These are phyloP conservation scores for Aspergillus sp. DNA, from an alignment of 2,329 filamentous ascomycete genomes.

Conservation along the genomic window DNA sequence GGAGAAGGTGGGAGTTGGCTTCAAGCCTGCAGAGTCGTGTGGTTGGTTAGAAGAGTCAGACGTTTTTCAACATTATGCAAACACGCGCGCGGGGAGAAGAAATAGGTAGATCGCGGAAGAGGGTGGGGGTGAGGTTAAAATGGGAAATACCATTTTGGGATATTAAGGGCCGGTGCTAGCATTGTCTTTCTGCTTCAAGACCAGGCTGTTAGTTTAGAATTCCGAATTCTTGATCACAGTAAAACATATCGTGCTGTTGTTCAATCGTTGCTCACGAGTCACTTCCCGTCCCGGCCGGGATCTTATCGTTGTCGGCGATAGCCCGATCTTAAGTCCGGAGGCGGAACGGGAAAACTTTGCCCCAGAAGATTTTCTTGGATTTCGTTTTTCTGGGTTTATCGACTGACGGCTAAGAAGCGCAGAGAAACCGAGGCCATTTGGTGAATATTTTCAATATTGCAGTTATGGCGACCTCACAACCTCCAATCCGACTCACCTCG, in stretches of 20 bases:
- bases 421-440: conserved; percentile 3
- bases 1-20: conserved; percentile 85
- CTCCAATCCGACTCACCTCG: conserved; percentile 72
- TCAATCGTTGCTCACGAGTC: background rate
- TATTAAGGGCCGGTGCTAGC: conserved; percentile 43
- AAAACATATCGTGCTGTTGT: background rate
- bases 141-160: conserved; percentile 45
- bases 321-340: conserved; percentile 24
- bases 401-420: background rate
- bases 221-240: background rate
- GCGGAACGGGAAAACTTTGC: conserved; percentile 28
- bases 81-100: conserved; percentile 8
- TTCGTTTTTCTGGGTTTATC: conserved; percentile 17
- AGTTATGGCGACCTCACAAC: conserved; percentile 44
- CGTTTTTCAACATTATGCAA: background rate
- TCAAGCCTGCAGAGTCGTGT: conserved; percentile 64
- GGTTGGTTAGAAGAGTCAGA: background rate
- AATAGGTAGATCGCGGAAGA: background rate
- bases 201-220: background rate
- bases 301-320: conserved; percentile 26
- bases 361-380: conserved; percentile 35
- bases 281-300: background rate
- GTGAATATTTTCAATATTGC: conserved; percentile 9
- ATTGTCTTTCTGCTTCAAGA: conserved; percentile 18
- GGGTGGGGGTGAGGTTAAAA: background rate